These are phyloP conservation scores for Ziziphus jujuba DNA, from an alignment of 306 rosid species.

Conservation along the genomic window DNA sequence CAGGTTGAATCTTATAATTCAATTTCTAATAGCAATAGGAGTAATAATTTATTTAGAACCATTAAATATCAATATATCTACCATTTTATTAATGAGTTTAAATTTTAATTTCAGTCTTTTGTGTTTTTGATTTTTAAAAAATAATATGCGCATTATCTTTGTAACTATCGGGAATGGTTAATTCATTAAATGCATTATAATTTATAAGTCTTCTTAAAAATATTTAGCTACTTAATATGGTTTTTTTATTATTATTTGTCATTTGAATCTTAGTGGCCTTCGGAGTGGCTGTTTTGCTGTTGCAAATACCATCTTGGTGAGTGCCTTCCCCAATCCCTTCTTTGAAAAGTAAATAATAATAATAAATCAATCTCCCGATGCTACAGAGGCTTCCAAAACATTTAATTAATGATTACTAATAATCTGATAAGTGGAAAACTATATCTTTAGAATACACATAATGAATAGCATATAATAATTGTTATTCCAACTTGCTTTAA, in stretches of 20 bases:
- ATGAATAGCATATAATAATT: too few species aligned
- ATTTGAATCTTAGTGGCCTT: constrained; percentile 64
- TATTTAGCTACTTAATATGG: neutral
- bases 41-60: neutral
- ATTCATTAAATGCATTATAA: neutral
- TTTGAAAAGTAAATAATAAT: neutral
- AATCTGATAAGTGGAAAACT: neutral
- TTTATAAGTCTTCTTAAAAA: too few species aligned
- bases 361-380: neutral
- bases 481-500: neutral
- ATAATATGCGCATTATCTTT: neutral
- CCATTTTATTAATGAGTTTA: too few species aligned
- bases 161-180: too few species aligned
- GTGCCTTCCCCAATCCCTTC: constrained; percentile 27
- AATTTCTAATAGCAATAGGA: neutral
- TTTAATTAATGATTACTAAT: neutral
- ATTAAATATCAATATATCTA: too few species aligned
- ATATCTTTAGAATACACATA: too few species aligned
- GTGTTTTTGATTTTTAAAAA: too few species aligned
- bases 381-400: neutral
- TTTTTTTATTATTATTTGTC: constrained; percentile 30
- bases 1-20: constrained; percentile 48
- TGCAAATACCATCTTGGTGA: constrained; percentile 65
- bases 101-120: too few species aligned
- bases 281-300: constrained; percentile 74